Conservation (phyloP, 805 yeast species). For the Tetrapisispora pingtungensis region DNA sequence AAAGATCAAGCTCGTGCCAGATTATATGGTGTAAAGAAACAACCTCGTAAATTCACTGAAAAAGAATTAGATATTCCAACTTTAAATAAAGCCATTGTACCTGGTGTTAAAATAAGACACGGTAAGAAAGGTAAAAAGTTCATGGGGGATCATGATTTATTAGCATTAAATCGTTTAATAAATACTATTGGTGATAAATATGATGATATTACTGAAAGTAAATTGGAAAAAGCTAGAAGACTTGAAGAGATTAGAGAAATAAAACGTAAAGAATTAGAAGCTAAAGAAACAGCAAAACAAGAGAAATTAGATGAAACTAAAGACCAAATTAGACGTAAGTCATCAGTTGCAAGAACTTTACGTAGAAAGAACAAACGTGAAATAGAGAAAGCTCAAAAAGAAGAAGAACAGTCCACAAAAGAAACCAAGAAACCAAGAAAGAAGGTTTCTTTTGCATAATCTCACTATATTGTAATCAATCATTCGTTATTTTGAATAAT, state of each 20-base stretch:
- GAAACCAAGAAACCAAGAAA: slow-evolving; percentile 30
- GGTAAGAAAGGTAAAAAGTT: slow-evolving; percentile 88
- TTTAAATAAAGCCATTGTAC: slow-evolving; percentile 72
- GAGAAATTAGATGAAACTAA: slow-evolving; percentile 68
- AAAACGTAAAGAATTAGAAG: slow-evolving; percentile 77
- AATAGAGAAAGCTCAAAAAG: slow-evolving; percentile 5
- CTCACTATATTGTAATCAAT: background rate
- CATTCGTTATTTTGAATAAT: background rate
- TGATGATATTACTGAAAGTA: slow-evolving; percentile 74
- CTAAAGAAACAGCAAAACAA: slow-evolving; percentile 62
- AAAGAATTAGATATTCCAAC: slow-evolving; percentile 71
- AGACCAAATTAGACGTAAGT: slow-evolving; percentile 61
- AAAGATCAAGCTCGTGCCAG: slow-evolving; percentile 56
- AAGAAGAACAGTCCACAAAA: slow-evolving; percentile 7
- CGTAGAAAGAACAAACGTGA: slow-evolving; percentile 48
- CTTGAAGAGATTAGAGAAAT: slow-evolving; percentile 83
- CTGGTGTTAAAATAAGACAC: slow-evolving; percentile 65
- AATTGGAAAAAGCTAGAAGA: slow-evolving; percentile 80
- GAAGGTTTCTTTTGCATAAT: slow-evolving; percentile 41
- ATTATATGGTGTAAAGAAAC: slow-evolving; percentile 55
- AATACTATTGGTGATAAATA: slow-evolving; percentile 73
- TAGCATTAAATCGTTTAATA: slow-evolving; percentile 57
- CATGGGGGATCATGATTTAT: slow-evolving; percentile 56
- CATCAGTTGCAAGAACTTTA: slow-evolving; percentile 55
- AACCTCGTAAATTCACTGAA: slow-evolving; percentile 50